phyloP scores from a whole-genome alignment of 345 rosid genomes.

The Excoecaria agallocha region DNA sequence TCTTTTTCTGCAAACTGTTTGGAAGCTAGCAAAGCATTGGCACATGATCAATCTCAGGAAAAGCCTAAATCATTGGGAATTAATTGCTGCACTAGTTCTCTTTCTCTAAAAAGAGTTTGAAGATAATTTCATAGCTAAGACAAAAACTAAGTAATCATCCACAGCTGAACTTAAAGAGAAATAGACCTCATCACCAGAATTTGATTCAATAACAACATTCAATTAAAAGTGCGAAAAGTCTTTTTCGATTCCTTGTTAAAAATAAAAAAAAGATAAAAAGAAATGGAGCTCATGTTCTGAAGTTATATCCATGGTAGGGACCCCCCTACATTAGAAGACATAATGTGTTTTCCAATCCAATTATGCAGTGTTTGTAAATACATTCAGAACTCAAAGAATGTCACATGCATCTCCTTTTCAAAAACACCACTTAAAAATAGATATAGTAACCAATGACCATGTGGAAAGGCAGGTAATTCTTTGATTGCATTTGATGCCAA shows the following conservation, averaged over 20 bases:
- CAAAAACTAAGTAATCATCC: slow-evolving; percentile 16
- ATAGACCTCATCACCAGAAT: background rate
- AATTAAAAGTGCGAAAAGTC: no score
- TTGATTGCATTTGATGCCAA: slow-evolving; percentile 1
- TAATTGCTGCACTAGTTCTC: slow-evolving; percentile 15
- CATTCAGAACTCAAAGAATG: slow-evolving; percentile 4
- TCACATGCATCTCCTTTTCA: slow-evolving; percentile 23
- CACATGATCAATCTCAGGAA: slow-evolving; percentile 20
- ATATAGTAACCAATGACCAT: slow-evolving; percentile 10
- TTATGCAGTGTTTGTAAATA: slow-evolving; percentile 8
- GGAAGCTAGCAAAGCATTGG: background rate
- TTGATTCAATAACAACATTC: no score
- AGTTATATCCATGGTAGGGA: slow-evolving; percentile 36
- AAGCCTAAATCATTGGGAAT: slow-evolving; percentile 17
- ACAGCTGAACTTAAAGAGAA: background rate
- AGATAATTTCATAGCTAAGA: slow-evolving; percentile 2
- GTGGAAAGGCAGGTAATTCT: slow-evolving; percentile 2
- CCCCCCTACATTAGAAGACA: slow-evolving; percentile 21
- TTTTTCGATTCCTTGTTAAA: no score
- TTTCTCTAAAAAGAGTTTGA: slow-evolving; percentile 6
- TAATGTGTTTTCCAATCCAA: slow-evolving; percentile 17
- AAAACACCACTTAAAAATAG: slow-evolving; percentile 20
- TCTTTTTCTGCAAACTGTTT: background rate
- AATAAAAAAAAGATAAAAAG: background rate
- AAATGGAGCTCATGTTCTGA: slow-evolving; percentile 12